Base-by-base conservation (phyloP, 495 filamentous ascomycete genomes). In the Chaetomium tenue region DNA sequence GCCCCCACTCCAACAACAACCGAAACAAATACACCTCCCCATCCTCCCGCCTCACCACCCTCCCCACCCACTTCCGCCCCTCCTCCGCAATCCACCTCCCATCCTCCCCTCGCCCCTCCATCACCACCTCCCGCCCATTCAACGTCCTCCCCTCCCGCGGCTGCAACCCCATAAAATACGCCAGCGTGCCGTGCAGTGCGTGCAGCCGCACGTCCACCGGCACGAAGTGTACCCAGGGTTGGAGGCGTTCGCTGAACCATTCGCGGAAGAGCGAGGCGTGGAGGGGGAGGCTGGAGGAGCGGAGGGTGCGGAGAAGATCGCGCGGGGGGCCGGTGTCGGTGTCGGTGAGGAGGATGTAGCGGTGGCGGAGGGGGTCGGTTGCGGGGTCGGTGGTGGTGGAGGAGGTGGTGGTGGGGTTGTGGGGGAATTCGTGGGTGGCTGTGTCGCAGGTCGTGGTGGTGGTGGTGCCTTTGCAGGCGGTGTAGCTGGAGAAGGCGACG, bases 11-110 rank as follows among this genome's bases (percentile, higher is more conserved):
- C 47, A 93, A 72, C 63, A 93, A 71, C 63, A 95, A 70, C 52
- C 91, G 76, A 73, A 92, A 93, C 70, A 93, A 80, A 70, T 93
- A 95, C 30, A 93, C 82, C 74, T 91, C 87, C 87, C 89, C 91
- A 71, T 95, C 91, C 76, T 92, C 89, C 66, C 83, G 87, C 69
- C 90, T 79, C 42, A 94, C 63, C 11, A 86, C 89, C 63, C 79
- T 82, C 3, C 75, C 74, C 1, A 86, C 84, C 89, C 89, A 92
- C 61, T 82, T 78, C 42, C 79, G 76, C 3, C 90, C 89, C 67
- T 86, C 72, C 55, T 88, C 82, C 16, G 89, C 88, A 65, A 95
- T 91, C 81, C 73, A 80, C 64, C 75, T 71, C 9, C 68, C 81
- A 53, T 84, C 81, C 8, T 74, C 74, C 47, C 22, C 18, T n/a